Conservation (phyloP, 164 flowering plant species). For the Hamamelis virginiana region DNA sequence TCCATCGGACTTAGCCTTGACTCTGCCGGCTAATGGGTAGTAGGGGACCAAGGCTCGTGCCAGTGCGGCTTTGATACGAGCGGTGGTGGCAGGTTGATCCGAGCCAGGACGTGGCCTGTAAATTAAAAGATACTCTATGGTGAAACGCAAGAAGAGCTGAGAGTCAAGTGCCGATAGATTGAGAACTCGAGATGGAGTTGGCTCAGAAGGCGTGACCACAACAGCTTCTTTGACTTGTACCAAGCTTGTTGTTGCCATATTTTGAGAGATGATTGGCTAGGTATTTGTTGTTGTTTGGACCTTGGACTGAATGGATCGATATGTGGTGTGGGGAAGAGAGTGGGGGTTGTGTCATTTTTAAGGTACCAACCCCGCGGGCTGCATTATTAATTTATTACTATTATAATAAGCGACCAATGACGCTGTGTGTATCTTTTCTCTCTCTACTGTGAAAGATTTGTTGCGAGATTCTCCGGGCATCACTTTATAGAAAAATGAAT, state of each 20-base stretch:
- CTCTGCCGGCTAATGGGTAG: constrained; percentile 67
- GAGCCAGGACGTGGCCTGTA: constrained; percentile 28
- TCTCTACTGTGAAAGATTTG: constrained; percentile 42
- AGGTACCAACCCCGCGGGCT: too few species aligned
- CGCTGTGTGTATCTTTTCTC: constrained; percentile 15
- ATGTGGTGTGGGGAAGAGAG: too few species aligned
- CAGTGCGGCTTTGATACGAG: constrained; percentile 45
- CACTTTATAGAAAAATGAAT: constrained; percentile 31
- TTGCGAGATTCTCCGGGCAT: constrained; percentile 47
- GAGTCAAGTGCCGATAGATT: constrained; percentile 69
- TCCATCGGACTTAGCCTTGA: constrained; percentile 33
- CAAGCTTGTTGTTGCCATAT: constrained; percentile 9
- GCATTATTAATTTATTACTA: too few species aligned
- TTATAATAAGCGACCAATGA: background rate
- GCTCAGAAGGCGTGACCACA: constrained; percentile 48
- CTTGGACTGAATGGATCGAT: background rate
- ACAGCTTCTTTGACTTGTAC: constrained; percentile 41
- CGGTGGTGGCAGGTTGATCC: constrained; percentile 14
- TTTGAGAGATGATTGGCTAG: too few species aligned
- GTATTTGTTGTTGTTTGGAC: background rate
- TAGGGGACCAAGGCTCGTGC: constrained; percentile 53
- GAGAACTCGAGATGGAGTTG: constrained; percentile 56
- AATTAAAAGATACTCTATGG: constrained; percentile 62
- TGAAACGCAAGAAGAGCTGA: constrained; percentile 74
- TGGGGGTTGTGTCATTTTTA: too few species aligned